Conservation (phyloP, 2,329 filamentous ascomycete genomes). For the Cordyceps cateniannulata region DNA sequence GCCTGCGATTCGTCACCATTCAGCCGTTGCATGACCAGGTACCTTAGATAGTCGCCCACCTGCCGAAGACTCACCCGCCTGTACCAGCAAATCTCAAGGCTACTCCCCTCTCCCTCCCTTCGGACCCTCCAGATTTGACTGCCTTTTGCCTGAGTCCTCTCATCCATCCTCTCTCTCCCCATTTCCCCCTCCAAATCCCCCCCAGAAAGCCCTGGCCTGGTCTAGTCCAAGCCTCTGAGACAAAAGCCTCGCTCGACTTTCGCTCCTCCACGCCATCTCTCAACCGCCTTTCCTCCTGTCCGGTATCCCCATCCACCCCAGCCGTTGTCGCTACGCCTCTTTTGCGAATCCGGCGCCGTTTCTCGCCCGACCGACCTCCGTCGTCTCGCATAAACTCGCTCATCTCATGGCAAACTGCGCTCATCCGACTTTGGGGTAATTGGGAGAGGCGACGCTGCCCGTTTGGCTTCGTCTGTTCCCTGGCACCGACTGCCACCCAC, state of each 20-base stretch:
- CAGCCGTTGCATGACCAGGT: too few species aligned
- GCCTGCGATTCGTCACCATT: too few species aligned
- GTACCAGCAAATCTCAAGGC: too few species aligned
- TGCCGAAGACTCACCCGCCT: too few species aligned
- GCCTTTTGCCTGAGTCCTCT: too few species aligned
- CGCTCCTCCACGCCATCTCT: slow-evolving; percentile 4
- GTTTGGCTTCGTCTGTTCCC: slow-evolving; percentile 11
- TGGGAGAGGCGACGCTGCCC: slow-evolving; percentile 13
- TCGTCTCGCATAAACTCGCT: not conserved
- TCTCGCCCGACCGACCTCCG: not conserved
- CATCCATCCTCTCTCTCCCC: not conserved
- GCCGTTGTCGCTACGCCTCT: not conserved
- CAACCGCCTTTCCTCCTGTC: not conserved
- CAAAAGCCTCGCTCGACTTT: slow-evolving; percentile 6
- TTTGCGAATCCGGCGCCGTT: not conserved
- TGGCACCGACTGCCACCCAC: slow-evolving; percentile 4
- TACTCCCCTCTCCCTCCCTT: not conserved
- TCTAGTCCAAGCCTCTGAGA: slow-evolving; percentile 4
- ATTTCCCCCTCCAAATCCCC: not conserved
- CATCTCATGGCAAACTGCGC: slow-evolving; percentile 10
- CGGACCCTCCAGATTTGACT: too few species aligned
- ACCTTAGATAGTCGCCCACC: too few species aligned
- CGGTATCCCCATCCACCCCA: not conserved
- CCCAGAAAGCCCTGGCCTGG: not conserved
- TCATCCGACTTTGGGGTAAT: slow-evolving; percentile 9